Evolutionary conservation across 441 rosid species (phyloP), one percentile per base, ranked within the genome.

Genomic region (Populus hybrid): DNA sequence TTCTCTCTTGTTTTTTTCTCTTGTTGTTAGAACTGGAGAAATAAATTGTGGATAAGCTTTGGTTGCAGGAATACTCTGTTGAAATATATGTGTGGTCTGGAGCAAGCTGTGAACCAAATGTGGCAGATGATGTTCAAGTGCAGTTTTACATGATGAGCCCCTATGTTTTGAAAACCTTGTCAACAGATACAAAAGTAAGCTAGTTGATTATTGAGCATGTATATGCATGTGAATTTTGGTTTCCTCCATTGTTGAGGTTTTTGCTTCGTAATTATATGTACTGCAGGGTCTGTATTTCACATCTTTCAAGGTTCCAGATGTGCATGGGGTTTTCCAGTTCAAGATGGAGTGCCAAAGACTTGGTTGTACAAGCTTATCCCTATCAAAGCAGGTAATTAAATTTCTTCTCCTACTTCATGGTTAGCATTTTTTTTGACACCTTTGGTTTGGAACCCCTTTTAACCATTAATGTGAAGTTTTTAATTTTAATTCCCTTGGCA

Each of bases 111-210:
- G 87, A 86, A 72, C 89, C 90, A 21, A 85, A 87, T 79, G 85
- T 86, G 7, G 82, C 89, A 20, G 77, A 83, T 82, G 89, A 89
- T 65, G 88, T 89, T 76, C 92, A 87, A 84, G 75, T 86, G 71
- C 90, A 89, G 82, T 86, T 87, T 82, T 86, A 86, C 85, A 89
- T 86, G 88, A 87, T 89, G 90, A 89, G 90, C 76, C 92, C 90
- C 75, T 84, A 84, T 74, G 90, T 89, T 69, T 77, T 89, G 84
- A 86, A 86, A 82, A 85, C 85, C 38, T 56, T 87, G 40, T 87
- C 88, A 69, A 71, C 82, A 11, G 61, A 86, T 74, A 76, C 79
- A 33, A 83, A 83, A 85, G 90, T 82, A 69, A 18, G 26, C 73
- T 11, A 6, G 56, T 56, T 70, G 63, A 18, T 70, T 64, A 71